These are phyloP conservation scores for Penicillium angulare DNA, from an alignment of 495 filamentous ascomycete species.

Conservation along the genomic window DNA sequence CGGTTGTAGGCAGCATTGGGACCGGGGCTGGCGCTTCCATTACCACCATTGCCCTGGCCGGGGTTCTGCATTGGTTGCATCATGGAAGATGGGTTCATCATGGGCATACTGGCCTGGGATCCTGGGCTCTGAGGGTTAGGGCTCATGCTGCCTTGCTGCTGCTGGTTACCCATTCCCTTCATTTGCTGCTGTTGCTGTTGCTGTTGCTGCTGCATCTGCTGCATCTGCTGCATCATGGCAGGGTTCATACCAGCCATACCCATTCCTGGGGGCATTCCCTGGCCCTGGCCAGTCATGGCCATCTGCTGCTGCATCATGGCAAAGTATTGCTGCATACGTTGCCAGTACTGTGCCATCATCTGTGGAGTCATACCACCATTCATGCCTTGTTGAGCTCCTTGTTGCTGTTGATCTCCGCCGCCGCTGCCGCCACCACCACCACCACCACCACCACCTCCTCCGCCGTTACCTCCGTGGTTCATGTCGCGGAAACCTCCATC, in stretches of 20 bases:
- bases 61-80: conserved; percentile 71
- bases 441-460: not conserved
- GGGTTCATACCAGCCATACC: conserved; percentile 72
- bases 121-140: conserved; percentile 47
- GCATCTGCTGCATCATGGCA: conserved; percentile 78
- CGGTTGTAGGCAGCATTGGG: conserved; percentile 25
- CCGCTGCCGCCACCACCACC: conserved; percentile 17
- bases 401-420: conserved; percentile 44
- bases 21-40: conserved; percentile 13
- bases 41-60: conserved; percentile 11
- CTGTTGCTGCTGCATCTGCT: conserved; percentile 73
- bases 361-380: conserved; percentile 78
- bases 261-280: conserved; percentile 51
- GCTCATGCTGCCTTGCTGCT: conserved; percentile 45
- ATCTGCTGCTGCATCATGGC: conserved; percentile 85
- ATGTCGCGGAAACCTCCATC: conserved; percentile 61
- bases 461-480: conserved; percentile 27
- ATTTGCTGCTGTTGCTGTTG: conserved; percentile 55
- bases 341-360: conserved; percentile 97
- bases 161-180: conserved; percentile 50
- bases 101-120: conserved; percentile 38
- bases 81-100: conserved; percentile 62
- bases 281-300: conserved; percentile 45
- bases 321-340: conserved; percentile 96
- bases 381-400: conserved; percentile 44